Evolutionary conservation across 2,329 filamentous ascomycete species (phyloP).

Genomic region (Beauveria varroae): DNA sequence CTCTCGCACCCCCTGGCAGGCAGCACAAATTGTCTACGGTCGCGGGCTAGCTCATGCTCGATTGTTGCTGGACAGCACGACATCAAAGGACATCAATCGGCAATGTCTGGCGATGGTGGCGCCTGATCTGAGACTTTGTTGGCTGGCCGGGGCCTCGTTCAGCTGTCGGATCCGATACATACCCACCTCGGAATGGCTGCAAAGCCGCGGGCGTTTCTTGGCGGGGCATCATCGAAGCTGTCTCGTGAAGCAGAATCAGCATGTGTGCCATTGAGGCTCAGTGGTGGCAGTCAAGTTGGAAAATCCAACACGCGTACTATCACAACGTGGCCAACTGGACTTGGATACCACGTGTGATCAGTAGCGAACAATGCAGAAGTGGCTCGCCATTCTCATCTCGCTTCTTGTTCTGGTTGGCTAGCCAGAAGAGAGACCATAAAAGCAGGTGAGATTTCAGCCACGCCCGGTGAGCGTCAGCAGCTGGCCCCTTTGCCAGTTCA

Average conservation of each 20-base stretch:
- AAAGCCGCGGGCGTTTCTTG: no score
- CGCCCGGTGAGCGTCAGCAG: no score
- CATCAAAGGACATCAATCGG: background rate
- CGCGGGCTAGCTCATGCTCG: background rate
- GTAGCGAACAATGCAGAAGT: background rate
- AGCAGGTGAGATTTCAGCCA: no score
- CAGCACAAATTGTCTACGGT: background rate
- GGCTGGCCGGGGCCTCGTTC: background rate
- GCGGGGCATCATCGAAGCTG: no score
- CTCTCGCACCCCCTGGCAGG: background rate
- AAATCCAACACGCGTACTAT: no score
- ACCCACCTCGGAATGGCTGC: background rate
- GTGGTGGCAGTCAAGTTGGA: no score
- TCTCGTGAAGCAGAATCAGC: no score
- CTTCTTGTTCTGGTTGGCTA: no score
- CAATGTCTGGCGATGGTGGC: conserved; percentile 2
- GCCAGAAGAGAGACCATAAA: no score
- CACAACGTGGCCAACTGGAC: background rate
- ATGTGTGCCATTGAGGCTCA: no score
- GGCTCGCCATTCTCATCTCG: no score
- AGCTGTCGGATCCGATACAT: background rate
- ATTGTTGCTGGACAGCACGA: background rate
- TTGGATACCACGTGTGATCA: background rate
- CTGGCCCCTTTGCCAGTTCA: no score
- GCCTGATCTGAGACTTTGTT: background rate